Percentiles rank a stretch among this genome's conserved stretches.
Evolutionary conservation across 352 stramenopile species (phyloP).

Genomic region (Phytophthora parvispora): DNA sequence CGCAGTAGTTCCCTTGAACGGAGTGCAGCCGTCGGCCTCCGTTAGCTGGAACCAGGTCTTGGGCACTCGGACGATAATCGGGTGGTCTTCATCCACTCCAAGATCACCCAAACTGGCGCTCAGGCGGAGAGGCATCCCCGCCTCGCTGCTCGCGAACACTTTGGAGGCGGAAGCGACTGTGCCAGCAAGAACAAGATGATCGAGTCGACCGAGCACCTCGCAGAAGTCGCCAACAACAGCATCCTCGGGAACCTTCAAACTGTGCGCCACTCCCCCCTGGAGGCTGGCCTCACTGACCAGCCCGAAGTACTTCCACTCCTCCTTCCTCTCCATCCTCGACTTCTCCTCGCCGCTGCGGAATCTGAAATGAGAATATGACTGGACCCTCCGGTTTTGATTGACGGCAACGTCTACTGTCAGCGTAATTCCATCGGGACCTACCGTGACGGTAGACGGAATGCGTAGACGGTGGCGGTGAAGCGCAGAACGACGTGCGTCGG

Average conservation of each 20-base stretch:
- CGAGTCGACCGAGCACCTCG: no score
- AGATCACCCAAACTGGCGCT: neutral
- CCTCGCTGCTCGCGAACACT: neutral
- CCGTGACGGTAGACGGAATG: constrained; percentile 96
- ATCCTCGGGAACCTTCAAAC: no score
- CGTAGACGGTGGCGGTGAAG: constrained; percentile 97
- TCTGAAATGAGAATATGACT: no score
- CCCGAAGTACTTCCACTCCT: neutral
- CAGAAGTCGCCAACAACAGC: neutral
- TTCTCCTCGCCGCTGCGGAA: no score
- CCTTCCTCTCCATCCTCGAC: neutral
- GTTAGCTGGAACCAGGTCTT: neutral
- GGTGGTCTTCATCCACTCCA: neutral
- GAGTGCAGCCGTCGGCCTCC: neutral
- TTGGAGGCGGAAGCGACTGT: neutral
- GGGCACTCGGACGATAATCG: neutral
- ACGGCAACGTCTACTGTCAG: no score
- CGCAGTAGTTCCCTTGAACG: neutral
- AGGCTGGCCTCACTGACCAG: neutral
- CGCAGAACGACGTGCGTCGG: constrained; percentile 83
- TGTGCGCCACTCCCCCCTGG: no score
- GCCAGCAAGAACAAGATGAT: neutral
- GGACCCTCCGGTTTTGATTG: no score
- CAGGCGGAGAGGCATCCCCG: neutral
- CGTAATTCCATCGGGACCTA: no score